phyloP scores from a whole-genome alignment of 2,329 filamentous ascomycete genomes.

The Ophiostoma perfectum region DNA sequence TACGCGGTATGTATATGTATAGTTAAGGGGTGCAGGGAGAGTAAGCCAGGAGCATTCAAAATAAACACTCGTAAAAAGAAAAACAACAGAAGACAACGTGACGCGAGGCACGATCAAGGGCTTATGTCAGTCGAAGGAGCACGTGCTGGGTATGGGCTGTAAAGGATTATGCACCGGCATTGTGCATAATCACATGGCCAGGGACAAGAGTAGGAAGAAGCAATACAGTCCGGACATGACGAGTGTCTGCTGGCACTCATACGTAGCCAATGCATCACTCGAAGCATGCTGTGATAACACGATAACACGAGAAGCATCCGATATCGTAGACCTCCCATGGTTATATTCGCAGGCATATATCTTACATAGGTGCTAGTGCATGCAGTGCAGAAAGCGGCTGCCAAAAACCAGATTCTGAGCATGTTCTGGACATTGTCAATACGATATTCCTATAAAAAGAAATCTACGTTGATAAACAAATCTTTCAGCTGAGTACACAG shows the following conservation, averaged over 20 bases:
- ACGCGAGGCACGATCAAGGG: no score
- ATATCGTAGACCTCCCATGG: neutral
- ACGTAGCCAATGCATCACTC: no score
- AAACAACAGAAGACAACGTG: neutral
- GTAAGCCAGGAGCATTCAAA: neutral
- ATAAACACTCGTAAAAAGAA: no score
- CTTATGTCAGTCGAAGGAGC: no score
- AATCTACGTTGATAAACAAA: neutral
- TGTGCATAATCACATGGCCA: no score
- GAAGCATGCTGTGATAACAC: no score
- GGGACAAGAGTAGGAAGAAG: no score
- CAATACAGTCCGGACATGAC: no score
- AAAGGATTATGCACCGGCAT: no score
- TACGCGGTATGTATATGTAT: neutral
- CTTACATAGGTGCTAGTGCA: neutral
- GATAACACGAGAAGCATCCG: neutral
- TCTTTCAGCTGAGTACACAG: neutral
- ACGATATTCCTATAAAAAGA: slow-evolving; percentile 3
- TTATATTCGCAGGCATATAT: neutral
- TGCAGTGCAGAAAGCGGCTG: neutral
- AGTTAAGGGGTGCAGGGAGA: neutral
- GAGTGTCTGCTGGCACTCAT: no score
- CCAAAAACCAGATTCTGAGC: neutral
- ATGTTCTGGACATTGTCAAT: neutral
- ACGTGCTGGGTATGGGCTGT: no score